Percentiles rank a stretch among this genome's conserved stretches.
These are phyloP conservation scores for Ramularia collo-cygni DNA, from an alignment of 2,329 filamentous ascomycete genomes.

Conservation along the genomic window DNA sequence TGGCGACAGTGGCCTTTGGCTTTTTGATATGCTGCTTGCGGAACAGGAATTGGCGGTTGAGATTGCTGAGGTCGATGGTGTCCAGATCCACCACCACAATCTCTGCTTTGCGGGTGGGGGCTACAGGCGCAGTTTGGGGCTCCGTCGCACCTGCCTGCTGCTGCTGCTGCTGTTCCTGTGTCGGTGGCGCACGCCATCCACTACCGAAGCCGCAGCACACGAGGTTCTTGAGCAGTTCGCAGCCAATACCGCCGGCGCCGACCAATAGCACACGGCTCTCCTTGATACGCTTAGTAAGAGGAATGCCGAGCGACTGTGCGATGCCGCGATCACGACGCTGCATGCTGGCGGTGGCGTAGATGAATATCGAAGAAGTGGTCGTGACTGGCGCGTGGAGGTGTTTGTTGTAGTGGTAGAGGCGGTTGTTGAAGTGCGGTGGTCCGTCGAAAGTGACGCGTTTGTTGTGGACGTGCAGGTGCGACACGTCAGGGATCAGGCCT, in stretches of 20 bases:
- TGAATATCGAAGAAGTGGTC: neutral
- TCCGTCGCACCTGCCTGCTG: neutral
- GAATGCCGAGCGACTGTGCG: conserved; percentile 60
- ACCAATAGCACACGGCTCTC: conserved; percentile 65
- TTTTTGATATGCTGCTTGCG: conserved; percentile 97
- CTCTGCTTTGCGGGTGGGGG: conserved; percentile 41
- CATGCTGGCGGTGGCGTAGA: conserved; percentile 29
- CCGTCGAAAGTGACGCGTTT: neutral
- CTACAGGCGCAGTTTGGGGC: neutral
- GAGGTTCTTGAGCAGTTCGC: conserved; percentile 94
- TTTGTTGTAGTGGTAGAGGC: neutral
- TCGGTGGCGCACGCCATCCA: conserved; percentile 4
- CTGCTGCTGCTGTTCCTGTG: conserved; percentile 5
- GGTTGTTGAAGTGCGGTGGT: neutral
- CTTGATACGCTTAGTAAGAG: conserved; percentile 44
- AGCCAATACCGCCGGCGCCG: conserved; percentile 93
- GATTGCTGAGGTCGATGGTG: conserved; percentile 94
- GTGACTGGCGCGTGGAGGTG: neutral
- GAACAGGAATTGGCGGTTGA: conserved; percentile 97
- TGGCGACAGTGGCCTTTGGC: conserved; percentile 88
- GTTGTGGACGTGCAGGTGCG: too few species aligned
- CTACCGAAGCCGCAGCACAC: conserved; percentile 78
- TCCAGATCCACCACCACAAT: conserved; percentile 95
- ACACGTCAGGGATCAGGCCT: too few species aligned
- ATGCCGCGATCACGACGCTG: conserved; percentile 41